Evolutionary conservation across 352 stramenopile species (phyloP), one percentile per base, ranked within the genome.

Genomic region (Globisporangium nagaii): DNA sequence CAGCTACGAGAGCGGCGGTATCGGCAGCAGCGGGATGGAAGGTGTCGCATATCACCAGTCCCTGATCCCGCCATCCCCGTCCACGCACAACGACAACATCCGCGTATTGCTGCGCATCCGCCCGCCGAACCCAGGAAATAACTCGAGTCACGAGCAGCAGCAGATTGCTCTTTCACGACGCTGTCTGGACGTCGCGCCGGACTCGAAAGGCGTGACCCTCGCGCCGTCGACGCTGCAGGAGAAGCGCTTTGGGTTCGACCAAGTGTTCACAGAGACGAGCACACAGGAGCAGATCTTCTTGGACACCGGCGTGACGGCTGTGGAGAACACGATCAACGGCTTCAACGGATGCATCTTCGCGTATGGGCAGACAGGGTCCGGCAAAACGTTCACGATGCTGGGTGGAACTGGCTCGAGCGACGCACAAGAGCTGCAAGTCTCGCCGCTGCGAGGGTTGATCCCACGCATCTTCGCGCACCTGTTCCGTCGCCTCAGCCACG

Each of bases 311-410:
- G 64, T 77, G 17, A 73, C 76, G 1, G 83, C 89, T 0, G 83
- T 95, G 8, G 85, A 93, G 43, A 93, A 89, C 48, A 84, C 79
- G 0, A 70, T 96, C 30, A 58, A 86, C 27, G 87, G 87, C 15
- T 96, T 90, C 63, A 94, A 96, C 53, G 87, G 87, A 32, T 92
- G 82, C 54, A 90, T 96, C 49, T 95, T 96, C 44, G 87, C 87
- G 6, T 96, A 96, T 49, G 87, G 87, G 22, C 86, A 96, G 57
- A 96, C 87, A 2, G 87, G 87, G 0, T 91, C 76, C 0, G 87
- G 87, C 7, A 96, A 96, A 53, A 96, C 87, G 11, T 93, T 92
- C 59, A 95, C 86, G 41, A 94, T 96, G 84, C 63, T 93, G 13
- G 84, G 82, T 22, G 76, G 62, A 20, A 55, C 67, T 0, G 53